phyloP scores from a whole-genome alignment of 768 basidiomycete species.

The Lentinula sp. region DNA sequence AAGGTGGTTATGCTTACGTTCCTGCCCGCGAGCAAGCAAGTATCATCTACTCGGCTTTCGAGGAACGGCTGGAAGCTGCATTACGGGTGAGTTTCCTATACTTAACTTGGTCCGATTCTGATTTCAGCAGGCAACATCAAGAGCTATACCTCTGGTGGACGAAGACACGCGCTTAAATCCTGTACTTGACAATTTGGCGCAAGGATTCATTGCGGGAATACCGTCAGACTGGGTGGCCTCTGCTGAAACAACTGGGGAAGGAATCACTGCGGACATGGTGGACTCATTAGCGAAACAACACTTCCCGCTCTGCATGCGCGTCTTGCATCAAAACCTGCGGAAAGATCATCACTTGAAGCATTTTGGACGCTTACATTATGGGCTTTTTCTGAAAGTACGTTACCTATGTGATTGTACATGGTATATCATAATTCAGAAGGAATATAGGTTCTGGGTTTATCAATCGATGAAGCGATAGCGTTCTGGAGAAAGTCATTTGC shows the following conservation, averaged over 20 bases:
- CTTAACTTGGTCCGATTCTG: background rate
- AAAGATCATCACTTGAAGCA: conserved; percentile 87
- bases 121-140: conserved; percentile 64
- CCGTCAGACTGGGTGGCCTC: conserved; percentile 73
- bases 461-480: conserved; percentile 87
- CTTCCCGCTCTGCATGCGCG: conserved; percentile 95
- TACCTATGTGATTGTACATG: background rate
- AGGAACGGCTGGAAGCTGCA: conserved; percentile 60
- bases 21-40: conserved; percentile 71
- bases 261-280: conserved; percentile 91
- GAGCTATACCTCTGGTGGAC: conserved; percentile 83
- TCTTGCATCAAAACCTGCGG: conserved; percentile 73
- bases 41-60: conserved; percentile 85
- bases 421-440: background rate
- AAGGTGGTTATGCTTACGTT: conserved; percentile 85
- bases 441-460: conserved; percentile 78
- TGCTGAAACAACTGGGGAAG: conserved; percentile 47
- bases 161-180: conserved; percentile 91
- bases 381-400: conserved; percentile 87
- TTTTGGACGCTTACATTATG: conserved; percentile 85
- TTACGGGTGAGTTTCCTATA: conserved; percentile 53
- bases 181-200: conserved; percentile 84
- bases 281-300: conserved; percentile 81
- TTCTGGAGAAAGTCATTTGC: conserved; percentile 93
- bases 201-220: conserved; percentile 90